These are phyloP conservation scores for Xylaria sp. DNA, from an alignment of 2,329 filamentous ascomycete genomes.

Conservation along the genomic window DNA sequence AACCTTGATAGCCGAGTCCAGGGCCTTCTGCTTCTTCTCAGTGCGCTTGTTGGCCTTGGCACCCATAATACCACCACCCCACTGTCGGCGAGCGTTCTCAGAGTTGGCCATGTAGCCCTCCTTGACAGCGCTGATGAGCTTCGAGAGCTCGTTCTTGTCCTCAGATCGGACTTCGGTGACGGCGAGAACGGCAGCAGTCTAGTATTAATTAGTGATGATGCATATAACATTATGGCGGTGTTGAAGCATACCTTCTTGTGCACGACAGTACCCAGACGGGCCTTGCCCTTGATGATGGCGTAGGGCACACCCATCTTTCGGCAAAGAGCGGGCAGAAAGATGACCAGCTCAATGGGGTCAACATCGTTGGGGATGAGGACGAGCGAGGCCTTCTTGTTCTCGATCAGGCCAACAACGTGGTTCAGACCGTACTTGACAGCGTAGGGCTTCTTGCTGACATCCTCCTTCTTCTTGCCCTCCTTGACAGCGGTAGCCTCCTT, in stretches of 20 bases:
- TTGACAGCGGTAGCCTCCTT: conserved; percentile 98
- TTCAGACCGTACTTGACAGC: conserved; percentile 99
- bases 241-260: conserved; percentile 85
- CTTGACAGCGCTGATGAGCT: conserved; percentile 95
- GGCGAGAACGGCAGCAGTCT: conserved; percentile 95
- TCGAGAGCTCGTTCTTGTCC: conserved; percentile 98
- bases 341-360: conserved; percentile 98
- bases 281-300: conserved; percentile 99
- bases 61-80: conserved; percentile 99
- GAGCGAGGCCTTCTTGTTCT: conserved; percentile 99
- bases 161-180: conserved; percentile 95
- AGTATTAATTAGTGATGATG: conserved; percentile 34
- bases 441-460: conserved; percentile 99
- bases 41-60: conserved; percentile 82
- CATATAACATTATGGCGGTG: not conserved
- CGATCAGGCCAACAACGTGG: conserved; percentile 95
- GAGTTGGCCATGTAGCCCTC: conserved; percentile 97
- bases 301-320: conserved; percentile 99
- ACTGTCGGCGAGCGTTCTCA: conserved; percentile 87
- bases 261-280: conserved; percentile 95
- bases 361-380: conserved; percentile 99
- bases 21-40: conserved; percentile 89
- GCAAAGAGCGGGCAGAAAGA: conserved; percentile 98
- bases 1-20: conserved; percentile 97
- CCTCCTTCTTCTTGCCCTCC: conserved; percentile 99